Evolutionary conservation across 192 early-diverging fungal species (phyloP), one percentile per base, ranked within the genome.

Genomic region (Podila verticillata): DNA sequence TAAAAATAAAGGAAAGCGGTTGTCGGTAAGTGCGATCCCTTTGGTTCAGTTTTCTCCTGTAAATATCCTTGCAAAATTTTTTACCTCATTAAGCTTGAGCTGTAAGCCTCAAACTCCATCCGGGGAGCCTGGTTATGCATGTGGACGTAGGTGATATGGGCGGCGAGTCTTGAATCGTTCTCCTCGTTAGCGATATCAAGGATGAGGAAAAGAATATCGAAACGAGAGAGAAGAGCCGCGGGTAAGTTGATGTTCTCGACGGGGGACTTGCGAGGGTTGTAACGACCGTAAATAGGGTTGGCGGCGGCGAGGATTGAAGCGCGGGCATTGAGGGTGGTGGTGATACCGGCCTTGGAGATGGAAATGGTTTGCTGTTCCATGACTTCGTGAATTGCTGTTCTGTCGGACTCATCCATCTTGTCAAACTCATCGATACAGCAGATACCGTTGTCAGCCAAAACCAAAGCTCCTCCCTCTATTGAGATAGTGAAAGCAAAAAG

Each of bases 281-380:
- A 98, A 56, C 97, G 93, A 36, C 96, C 96, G 72, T 93, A 96
- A n/a, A 93, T 89, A 39, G 98, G 98, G 82, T 99, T 99, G 65
- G 98, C 98, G 7, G 97, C 97, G 1, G 98, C 97, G 24, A 98
- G 88, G 59, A 99, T 96, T 4, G 96, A 95, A 6, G 96, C 92
- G 69, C 98, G 92, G 0, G 98, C 98, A 73, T 98, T 98, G 30
- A 99, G 84, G 6, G 96, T 98, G 6, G 97, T 98, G 31, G 95
- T 97, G 83, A 99, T 99, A 66, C 98, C 98, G 30, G 98, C 98
- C 86, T 99, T 99, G 80, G 92, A 91, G 61, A 99, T 97, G 68
- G 92, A 94, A 77, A 99, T 97, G 4, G 97, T 99, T 86, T 99
- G 98, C 77, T 99, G 98, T 91, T 99, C 98, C 98, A 99, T 99